Percentiles rank a stretch among this genome's conserved stretches.
These are phyloP conservation scores for Tetrapisispora fleetii DNA, from an alignment of 805 yeast genomes.

Conservation along the genomic window DNA sequence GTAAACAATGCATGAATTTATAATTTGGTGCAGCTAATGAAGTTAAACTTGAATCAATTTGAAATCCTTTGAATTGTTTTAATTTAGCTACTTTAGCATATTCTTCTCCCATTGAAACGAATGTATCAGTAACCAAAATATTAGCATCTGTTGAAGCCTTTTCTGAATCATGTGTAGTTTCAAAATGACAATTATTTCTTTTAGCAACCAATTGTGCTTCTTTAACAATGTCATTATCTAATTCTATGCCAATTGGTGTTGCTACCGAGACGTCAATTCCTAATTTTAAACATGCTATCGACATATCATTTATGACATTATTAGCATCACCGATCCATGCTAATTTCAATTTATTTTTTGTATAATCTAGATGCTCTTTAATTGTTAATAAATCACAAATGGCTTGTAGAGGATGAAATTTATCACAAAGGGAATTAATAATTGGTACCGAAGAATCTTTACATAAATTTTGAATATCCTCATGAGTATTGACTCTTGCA, in stretches of 20 bases:
- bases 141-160: slow-evolving; percentile 66
- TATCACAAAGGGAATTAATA: slow-evolving; percentile 88
- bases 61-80: slow-evolving; percentile 78
- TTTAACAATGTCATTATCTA: slow-evolving; percentile 44
- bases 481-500: slow-evolving; percentile 87
- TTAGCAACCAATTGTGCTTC: slow-evolving; percentile 45
- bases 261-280: slow-evolving; percentile 49
- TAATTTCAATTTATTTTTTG: slow-evolving; percentile 46
- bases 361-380: slow-evolving; percentile 40
- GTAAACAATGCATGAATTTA: slow-evolving; percentile 96
- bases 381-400: slow-evolving; percentile 84
- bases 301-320: slow-evolving; percentile 88
- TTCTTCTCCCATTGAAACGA: slow-evolving; percentile 98
- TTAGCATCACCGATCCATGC: slow-evolving; percentile 98
- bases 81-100: slow-evolving; percentile 60
- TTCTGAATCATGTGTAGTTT: slow-evolving; percentile 61
- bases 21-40: slow-evolving; percentile 53
- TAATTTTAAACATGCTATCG: slow-evolving; percentile 73
- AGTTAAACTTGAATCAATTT: slow-evolving; percentile 61
- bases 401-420: slow-evolving; percentile 90
- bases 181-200: slow-evolving; percentile 35
- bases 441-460: slow-evolving; percentile 81
- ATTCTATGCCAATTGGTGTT: slow-evolving; percentile 24
- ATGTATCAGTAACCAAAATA: slow-evolving; percentile 88
- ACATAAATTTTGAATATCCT: slow-evolving; percentile 70